Percentiles rank a stretch among this genome's conserved stretches.
Conservation (phyloP, 176 grass and related monocot species). For the Oryza glaberrima region DNA sequence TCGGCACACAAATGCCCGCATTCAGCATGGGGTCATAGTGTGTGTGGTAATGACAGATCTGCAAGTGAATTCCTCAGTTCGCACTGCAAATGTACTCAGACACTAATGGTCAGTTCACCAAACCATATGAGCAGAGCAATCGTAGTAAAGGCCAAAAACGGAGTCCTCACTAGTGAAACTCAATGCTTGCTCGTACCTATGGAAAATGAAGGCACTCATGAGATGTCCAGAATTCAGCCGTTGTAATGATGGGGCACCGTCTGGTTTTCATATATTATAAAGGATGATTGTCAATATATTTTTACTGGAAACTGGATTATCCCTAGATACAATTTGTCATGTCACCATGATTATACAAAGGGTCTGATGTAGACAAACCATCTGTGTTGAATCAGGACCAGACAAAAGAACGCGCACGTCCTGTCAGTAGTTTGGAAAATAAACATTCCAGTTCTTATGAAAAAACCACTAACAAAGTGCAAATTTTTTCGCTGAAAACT, state of each 20-base stretch:
- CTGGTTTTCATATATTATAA: not conserved
- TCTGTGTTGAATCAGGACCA: not conserved
- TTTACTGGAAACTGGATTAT: not conserved
- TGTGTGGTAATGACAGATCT: conserved; percentile 59
- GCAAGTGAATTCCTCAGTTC: conserved; percentile 57
- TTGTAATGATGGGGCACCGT: conserved; percentile 50
- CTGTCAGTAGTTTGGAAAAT: too few relatives aligned
- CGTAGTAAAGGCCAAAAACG: conserved; percentile 44
- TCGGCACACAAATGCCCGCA: not conserved
- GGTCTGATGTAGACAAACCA: not conserved
- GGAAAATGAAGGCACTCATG: conserved; percentile 61
- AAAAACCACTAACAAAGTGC: not conserved
- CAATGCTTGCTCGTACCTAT: conserved; percentile 54
- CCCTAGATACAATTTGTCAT: not conserved
- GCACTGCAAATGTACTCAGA: conserved; percentile 36
- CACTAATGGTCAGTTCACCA: not conserved
- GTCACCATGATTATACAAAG: not conserved
- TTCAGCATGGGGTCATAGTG: conserved; percentile 52
- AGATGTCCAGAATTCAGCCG: conserved; percentile 67
- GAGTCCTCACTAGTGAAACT: conserved; percentile 44
- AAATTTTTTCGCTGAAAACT: conserved; percentile 21
- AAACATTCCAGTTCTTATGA: not conserved
- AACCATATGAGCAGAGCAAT: conserved; percentile 52
- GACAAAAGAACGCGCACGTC: not conserved
- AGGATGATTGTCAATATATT: not conserved